Evolutionary conservation across 2,329 filamentous ascomycete species (phyloP), one percentile per base, ranked within the genome.

Genomic region (Diaporthe amygdali): DNA sequence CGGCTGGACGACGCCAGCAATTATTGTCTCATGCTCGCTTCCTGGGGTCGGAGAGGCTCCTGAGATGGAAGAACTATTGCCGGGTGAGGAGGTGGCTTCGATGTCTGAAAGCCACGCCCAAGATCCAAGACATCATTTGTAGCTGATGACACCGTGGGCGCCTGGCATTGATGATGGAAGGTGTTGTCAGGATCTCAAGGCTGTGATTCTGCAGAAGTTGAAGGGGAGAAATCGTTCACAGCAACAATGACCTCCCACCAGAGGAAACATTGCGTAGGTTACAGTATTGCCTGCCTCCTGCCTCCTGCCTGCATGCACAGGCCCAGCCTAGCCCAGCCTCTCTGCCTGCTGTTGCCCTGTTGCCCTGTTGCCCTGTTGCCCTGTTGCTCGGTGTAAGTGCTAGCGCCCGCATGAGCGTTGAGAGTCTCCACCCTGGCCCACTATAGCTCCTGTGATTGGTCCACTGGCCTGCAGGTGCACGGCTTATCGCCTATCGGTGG

Each of bases 401-500:
- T 64, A 64, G 59, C 59, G 59, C 59, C 56, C 30, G 41, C 41
- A 25, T 49, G 41, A 49, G 30, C 32, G 59, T 64, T 64, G 44
- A 30, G 34, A 25, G 59, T 47, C 59, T 44, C 59, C 59, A 64
- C 59, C 7, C 20, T 7, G 44, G 59, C 22, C 59, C 59, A 64
- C 59, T 25, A 37, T 30, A 64, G 59, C 59, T 64, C 41, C 44
- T 15, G 14, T 64, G 59, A 64, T 64, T 64, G 59, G 59, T 9
- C 44, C n/a, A 27, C 6, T 3, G 3, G 12, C 59, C 44, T 64
- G 59, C 59, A 64, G 30, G 25, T 17, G 41, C 44, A 37, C 25
- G 30, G 30, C 59, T 49, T 49, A 59, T 59, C 66, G 32, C 22
- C n/a, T 72, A 72, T 72, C 70, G 37, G 70, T 70, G 52, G 61